Percentiles rank a stretch among this genome's conserved stretches.
Evolutionary conservation across 495 filamentous ascomycete species (phyloP).

Genomic region (Podospora comata): DNA sequence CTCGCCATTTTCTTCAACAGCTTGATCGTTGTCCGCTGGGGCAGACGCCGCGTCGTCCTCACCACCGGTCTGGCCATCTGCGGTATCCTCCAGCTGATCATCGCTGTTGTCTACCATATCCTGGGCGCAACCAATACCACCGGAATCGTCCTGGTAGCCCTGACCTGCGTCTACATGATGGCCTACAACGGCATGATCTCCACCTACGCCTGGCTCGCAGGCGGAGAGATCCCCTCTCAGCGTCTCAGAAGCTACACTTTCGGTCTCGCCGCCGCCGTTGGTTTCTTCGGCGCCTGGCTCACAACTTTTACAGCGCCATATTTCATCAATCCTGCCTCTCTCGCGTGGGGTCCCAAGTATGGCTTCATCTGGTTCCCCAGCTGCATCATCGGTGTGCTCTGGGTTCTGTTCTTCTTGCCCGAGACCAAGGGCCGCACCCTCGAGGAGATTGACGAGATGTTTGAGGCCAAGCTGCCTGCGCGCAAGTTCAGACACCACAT

Average conservation of each 20-base stretch:
- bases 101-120: constrained; percentile 54
- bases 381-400: constrained; percentile 34
- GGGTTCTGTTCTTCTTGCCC: constrained; percentile 52
- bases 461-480: constrained; percentile 47
- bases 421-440: constrained; percentile 56
- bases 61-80: constrained; percentile 51
- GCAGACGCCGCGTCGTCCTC: constrained; percentile 53
- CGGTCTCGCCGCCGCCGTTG: constrained; percentile 52
- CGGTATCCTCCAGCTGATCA: constrained; percentile 52
- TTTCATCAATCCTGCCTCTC: constrained; percentile 57
- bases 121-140: constrained; percentile 44
- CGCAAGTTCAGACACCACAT: constrained; percentile 37
- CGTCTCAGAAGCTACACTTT: constrained; percentile 56
- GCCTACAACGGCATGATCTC: constrained; percentile 54
- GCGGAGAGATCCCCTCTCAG: constrained; percentile 57
- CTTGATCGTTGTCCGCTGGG: constrained; percentile 51
- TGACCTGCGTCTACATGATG: constrained; percentile 56
- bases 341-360: constrained; percentile 58
- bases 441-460: constrained; percentile 59
- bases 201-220: constrained; percentile 60
- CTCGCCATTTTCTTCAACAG: constrained; percentile 56
- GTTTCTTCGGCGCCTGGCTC: constrained; percentile 56
- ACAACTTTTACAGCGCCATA: constrained; percentile 59
- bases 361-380: constrained; percentile 55
- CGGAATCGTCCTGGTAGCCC: constrained; percentile 51